Conservation (phyloP, 1,284 basidiomycete species). For the Ceraceosorus guamensis region DNA sequence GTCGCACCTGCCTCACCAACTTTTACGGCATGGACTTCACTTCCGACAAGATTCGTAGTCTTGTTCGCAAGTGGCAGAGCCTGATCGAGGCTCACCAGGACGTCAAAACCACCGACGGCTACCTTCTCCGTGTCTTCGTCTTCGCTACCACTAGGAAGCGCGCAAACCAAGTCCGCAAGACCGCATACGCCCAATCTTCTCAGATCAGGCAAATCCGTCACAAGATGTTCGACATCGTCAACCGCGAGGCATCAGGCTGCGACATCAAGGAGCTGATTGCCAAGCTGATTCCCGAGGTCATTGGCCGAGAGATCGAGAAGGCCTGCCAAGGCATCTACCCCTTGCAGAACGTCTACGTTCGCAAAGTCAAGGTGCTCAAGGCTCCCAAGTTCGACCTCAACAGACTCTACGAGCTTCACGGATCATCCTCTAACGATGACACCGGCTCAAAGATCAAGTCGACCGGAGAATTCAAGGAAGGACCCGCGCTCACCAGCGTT, state of each 20-base stretch:
- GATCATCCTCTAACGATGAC: constrained; percentile 67
- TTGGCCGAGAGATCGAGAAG: constrained; percentile 99
- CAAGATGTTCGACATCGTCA: constrained; percentile 99
- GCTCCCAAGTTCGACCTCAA: constrained; percentile 91
- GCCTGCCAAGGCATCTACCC: constrained; percentile 92
- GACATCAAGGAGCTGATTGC: constrained; percentile 90
- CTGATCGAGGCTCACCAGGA: constrained; percentile 98
- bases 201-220: constrained; percentile 97
- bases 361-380: constrained; percentile 88
- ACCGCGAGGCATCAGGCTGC: constrained; percentile 85
- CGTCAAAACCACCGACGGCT: constrained; percentile 98
- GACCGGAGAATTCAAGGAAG: constrained; percentile 83
- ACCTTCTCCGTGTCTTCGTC: constrained; percentile 96
- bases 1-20: constrained; percentile 98
- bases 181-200: constrained; percentile 90
- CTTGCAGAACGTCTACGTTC: constrained; percentile 93
- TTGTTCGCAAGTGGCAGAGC: constrained; percentile 99
- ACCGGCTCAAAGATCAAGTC: constrained; percentile 76
- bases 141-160: constrained; percentile 99
- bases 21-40: constrained; percentile 99
- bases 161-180: constrained; percentile 95
- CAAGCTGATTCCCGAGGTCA: constrained; percentile 98
- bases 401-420: constrained; percentile 91
- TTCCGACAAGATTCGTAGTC: constrained; percentile 98
- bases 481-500: constrained; percentile 70